Conservation (phyloP, 306 rosid species). For the Mucuna pruriens region DNA sequence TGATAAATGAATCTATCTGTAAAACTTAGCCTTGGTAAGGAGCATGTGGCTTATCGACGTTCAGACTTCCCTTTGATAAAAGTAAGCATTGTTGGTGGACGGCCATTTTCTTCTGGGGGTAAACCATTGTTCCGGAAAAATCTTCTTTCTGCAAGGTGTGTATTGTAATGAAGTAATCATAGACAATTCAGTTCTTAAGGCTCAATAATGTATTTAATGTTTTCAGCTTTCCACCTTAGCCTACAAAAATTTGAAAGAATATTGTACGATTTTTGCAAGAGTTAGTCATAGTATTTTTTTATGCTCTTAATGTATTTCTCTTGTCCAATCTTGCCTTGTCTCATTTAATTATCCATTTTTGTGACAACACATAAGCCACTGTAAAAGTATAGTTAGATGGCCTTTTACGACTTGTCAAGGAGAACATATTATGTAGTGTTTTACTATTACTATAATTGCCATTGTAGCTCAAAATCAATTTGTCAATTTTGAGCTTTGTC, state of each 20-base stretch:
- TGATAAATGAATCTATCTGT: constrained; percentile 44
- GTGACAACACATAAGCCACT: constrained; percentile 10
- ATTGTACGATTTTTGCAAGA: background rate
- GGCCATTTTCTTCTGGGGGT: constrained; percentile 90
- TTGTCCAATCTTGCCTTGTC: background rate
- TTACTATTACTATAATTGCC: constrained; percentile 14
- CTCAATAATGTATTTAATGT: constrained; percentile 17
- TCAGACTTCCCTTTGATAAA: constrained; percentile 74
- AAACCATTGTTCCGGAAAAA: constrained; percentile 55
- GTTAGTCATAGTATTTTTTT: background rate
- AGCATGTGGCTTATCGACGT: constrained; percentile 74
- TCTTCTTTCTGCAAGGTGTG: constrained; percentile 84
- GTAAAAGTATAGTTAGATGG: constrained; percentile 27
- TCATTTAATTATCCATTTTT: constrained; percentile 2
- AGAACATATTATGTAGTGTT: constrained; percentile 34
- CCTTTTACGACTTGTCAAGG: constrained; percentile 22
- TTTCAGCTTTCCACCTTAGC: constrained; percentile 35
- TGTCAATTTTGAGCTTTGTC: constrained; percentile 36
- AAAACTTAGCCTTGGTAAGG: constrained; percentile 78
- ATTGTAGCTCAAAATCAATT: constrained; percentile 27
- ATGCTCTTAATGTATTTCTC: constrained; percentile 24
- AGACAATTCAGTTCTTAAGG: constrained; percentile 16
- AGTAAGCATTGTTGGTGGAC: constrained; percentile 87
- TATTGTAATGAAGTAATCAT: constrained; percentile 24
- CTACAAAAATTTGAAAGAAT: constrained; percentile 14